Evolutionary conservation across 768 basidiomycete species (phyloP).

Genomic region (Mycena galopus): DNA sequence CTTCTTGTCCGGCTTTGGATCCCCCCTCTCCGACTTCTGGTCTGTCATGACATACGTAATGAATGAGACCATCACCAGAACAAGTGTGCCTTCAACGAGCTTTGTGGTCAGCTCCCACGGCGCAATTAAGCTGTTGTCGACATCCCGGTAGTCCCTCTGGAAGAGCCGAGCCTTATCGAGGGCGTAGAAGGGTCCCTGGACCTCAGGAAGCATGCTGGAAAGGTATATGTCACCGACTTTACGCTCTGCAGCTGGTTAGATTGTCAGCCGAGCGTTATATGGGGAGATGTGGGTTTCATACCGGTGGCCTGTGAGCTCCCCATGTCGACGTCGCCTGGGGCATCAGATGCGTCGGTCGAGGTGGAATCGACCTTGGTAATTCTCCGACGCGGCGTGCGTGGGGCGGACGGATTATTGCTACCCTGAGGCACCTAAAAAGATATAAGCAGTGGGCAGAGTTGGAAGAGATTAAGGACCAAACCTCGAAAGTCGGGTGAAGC

Average conservation of each 20-base stretch:
- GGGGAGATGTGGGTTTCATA: too few relatives aligned
- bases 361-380: not conserved
- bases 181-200: not conserved
- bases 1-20: not conserved
- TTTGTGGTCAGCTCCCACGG: not conserved
- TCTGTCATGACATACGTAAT: not conserved
- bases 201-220: constrained; percentile 1
- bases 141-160: constrained; percentile 9
- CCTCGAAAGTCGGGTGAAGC: not conserved
- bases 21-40: not conserved
- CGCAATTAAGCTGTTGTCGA: constrained; percentile 7
- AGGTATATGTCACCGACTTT: constrained; percentile 18
- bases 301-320: too few relatives aligned
- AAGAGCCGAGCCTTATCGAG: constrained; percentile 1
- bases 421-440: not conserved
- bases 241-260: not conserved
- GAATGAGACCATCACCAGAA: not conserved
- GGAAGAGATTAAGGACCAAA: not conserved
- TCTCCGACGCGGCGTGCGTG: not conserved
- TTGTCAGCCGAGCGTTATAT: too few relatives aligned
- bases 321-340: too few relatives aligned
- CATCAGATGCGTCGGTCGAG: too few relatives aligned
- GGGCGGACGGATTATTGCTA: not conserved
- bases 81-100: constrained; percentile 14
- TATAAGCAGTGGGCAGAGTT: not conserved